These are phyloP conservation scores for Waltergamsia citrina DNA, from an alignment of 2,329 filamentous ascomycete species.

Conservation along the genomic window DNA sequence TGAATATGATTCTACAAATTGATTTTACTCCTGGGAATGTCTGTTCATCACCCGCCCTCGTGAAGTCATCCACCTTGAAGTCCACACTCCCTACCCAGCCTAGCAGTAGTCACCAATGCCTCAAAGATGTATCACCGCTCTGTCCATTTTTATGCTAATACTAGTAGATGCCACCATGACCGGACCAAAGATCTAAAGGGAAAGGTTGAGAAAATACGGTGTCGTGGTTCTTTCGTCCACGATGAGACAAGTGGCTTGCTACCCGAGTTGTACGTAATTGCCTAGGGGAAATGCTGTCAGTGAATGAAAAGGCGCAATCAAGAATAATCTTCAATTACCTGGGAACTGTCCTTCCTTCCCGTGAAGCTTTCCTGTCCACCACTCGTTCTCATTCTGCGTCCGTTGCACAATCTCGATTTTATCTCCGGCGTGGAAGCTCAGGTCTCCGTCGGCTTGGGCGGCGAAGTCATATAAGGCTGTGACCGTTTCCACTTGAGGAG, in stretches of 20 bases:
- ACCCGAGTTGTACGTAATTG: slow-evolving; percentile 31
- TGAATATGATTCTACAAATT: no score
- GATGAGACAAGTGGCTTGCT: not conserved
- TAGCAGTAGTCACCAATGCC: no score
- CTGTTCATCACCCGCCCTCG: no score
- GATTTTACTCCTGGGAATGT: no score
- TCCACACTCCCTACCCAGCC: no score
- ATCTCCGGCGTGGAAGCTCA: slow-evolving; percentile 84
- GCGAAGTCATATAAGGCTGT: slow-evolving; percentile 95
- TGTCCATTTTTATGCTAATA: slow-evolving; percentile 1
- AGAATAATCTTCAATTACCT: slow-evolving; percentile 55
- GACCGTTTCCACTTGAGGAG: slow-evolving; percentile 62
- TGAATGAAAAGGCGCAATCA: not conserved
- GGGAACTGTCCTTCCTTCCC: slow-evolving; percentile 88
- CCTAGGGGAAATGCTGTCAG: slow-evolving; percentile 24
- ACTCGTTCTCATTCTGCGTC: slow-evolving; percentile 90
- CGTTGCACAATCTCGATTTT: slow-evolving; percentile 78
- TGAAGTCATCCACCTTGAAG: no score
- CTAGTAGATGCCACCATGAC: not conserved
- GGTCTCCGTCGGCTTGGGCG: slow-evolving; percentile 86
- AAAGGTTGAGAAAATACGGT: not conserved
- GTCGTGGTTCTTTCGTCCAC: not conserved
- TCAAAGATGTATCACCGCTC: no score
- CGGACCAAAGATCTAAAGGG: not conserved
- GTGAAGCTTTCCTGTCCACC: slow-evolving; percentile 81